A percentile compares a stretch with the other conserved stretches of the same genome.
Conservation (phyloP, 768 basidiomycete species). For the Paxillus rubicundulus region DNA sequence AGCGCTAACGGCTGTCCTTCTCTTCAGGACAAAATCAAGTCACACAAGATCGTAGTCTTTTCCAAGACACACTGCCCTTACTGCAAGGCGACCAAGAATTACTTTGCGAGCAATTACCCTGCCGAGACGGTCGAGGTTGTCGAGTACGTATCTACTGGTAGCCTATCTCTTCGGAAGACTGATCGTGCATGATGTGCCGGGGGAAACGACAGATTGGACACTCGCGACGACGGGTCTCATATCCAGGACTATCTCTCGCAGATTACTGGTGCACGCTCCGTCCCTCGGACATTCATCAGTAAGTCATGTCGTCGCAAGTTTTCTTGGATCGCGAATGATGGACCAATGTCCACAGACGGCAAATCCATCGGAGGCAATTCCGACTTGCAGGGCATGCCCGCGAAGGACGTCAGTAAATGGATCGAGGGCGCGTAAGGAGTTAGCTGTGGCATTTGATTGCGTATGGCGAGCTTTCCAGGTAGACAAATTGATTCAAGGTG, state of each 20-base stretch:
- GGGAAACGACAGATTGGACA: conserved; percentile 51
- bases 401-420: conserved; percentile 5
- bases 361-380: conserved; percentile 20
- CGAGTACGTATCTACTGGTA: conserved; percentile 40
- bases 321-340: neutral
- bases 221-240: conserved; percentile 50
- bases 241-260: conserved; percentile 65
- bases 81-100: conserved; percentile 47
- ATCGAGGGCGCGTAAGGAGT: conserved; percentile 6
- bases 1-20: conserved; percentile 33
- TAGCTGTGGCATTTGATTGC: neutral
- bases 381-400: conserved; percentile 10
- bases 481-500: neutral
- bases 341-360: conserved; percentile 13
- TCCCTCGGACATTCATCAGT: conserved; percentile 81
- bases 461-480: neutral
- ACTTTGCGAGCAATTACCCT: conserved; percentile 42
- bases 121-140: conserved; percentile 37
- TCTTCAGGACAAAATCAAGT: conserved; percentile 45
- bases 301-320: conserved; percentile 9
- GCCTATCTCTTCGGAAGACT: neutral
- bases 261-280: conserved; percentile 68
- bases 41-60: conserved; percentile 56
- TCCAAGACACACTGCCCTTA: conserved; percentile 59
- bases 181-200: neutral